phyloP scores from a whole-genome alignment of 306 rosid species.

The Cercis canadensis region DNA sequence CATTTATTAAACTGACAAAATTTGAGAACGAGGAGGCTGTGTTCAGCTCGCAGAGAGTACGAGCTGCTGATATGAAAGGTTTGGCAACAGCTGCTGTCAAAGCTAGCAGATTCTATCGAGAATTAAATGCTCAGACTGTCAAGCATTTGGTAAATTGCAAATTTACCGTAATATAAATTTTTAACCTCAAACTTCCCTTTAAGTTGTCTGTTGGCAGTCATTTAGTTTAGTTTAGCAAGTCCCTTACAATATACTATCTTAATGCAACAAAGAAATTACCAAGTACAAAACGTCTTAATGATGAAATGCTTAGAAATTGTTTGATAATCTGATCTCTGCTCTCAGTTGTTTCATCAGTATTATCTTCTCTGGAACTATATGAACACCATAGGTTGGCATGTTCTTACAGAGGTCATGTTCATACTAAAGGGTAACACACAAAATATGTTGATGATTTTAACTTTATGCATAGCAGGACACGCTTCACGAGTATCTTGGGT shows the following conservation, averaged over 20 bases:
- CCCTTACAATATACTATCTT: conserved; percentile 10
- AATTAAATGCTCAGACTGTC: conserved; percentile 89
- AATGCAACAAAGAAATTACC: no score
- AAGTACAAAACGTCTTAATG: no score
- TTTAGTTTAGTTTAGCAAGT: neutral
- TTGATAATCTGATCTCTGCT: neutral
- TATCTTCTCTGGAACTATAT: neutral
- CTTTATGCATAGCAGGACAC: conserved; percentile 58
- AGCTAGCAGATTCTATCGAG: conserved; percentile 90
- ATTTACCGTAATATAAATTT: conserved; percentile 5
- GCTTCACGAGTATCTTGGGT: conserved; percentile 93
- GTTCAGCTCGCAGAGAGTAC: conserved; percentile 66
- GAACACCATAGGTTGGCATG: neutral
- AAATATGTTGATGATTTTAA: conserved; percentile 33
- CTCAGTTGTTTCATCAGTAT: neutral
- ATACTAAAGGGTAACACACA: conserved; percentile 16
- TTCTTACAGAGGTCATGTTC: conserved; percentile 16
- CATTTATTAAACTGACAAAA: conserved; percentile 81
- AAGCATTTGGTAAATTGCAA: conserved; percentile 75
- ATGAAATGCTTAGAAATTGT: no score
- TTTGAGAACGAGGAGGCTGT: conserved; percentile 87
- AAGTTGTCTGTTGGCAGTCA: neutral
- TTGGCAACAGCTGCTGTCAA: conserved; percentile 94
- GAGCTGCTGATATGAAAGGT: conserved; percentile 82
- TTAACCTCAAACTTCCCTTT: neutral